These are phyloP conservation scores for Citrullus mucosospermus DNA, from an alignment of 306 rosid species.

Conservation along the genomic window DNA sequence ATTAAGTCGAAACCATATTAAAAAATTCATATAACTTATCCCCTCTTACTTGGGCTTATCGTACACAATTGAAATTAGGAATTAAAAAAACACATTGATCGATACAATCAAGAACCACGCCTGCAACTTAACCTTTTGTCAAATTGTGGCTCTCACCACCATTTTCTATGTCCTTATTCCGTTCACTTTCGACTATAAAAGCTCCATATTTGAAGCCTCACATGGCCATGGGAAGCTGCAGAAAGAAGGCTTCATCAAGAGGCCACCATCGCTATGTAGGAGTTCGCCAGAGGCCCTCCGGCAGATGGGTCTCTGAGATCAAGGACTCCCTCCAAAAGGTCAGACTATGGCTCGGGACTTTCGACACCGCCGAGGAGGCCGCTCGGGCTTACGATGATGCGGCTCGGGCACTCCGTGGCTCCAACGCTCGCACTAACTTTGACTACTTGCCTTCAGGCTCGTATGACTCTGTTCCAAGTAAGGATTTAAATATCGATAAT, in stretches of 20 bases:
- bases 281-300: constrained; percentile 63
- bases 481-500: neutral
- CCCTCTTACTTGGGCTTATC: neutral
- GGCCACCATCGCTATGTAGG: constrained; percentile 65
- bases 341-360: constrained; percentile 78
- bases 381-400: constrained; percentile 62
- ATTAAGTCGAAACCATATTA: too few species aligned
- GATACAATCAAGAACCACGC: neutral
- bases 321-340: constrained; percentile 61
- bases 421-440: constrained; percentile 64
- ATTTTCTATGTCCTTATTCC: neutral
- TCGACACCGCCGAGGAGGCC: constrained; percentile 58
- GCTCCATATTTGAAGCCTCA: neutral
- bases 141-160: neutral
- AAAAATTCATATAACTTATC: neutral
- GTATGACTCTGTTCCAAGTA: neutral
- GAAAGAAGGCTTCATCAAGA: constrained; percentile 44
- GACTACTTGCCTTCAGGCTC: constrained; percentile 21
- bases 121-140: neutral
- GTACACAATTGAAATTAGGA: neutral
- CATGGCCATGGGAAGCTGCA: constrained; percentile 2
- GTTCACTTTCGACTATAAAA: neutral
- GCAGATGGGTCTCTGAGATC: constrained; percentile 87
- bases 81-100: neutral
- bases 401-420: constrained; percentile 52